A percentile compares a stretch with the other conserved stretches of the same genome.
Evolutionary conservation across 768 basidiomycete species (phyloP).

Genomic region (Pholiota molesta): DNA sequence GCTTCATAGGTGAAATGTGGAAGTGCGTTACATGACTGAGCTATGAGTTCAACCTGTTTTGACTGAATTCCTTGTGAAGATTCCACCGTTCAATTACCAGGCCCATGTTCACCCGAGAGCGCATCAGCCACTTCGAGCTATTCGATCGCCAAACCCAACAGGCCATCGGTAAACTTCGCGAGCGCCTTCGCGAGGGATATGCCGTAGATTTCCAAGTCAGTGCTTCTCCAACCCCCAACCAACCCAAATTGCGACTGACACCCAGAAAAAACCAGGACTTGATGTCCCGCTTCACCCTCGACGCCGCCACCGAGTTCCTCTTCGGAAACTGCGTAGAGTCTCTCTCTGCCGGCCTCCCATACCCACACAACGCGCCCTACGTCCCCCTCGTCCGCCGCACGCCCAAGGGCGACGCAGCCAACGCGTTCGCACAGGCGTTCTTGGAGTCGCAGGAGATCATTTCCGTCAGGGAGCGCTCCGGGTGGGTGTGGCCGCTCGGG

Average conservation of each 20-base stretch:
- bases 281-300: constrained; percentile 65
- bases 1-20: constrained; percentile 38
- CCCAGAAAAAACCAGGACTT: constrained; percentile 42
- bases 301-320: constrained; percentile 68
- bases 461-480: constrained; percentile 42
- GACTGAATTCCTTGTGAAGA: constrained; percentile 25
- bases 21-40: constrained; percentile 27
- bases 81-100: constrained; percentile 69
- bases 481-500: constrained; percentile 55
- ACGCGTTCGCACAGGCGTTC: constrained; percentile 53
- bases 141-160: constrained; percentile 58
- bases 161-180: constrained; percentile 46
- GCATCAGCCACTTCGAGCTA: constrained; percentile 60
- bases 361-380: constrained; percentile 44
- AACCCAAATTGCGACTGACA: background rate
- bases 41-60: background rate
- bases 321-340: constrained; percentile 62
- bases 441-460: constrained; percentile 47
- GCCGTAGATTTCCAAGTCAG: constrained; percentile 62
- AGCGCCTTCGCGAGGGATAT: constrained; percentile 50
- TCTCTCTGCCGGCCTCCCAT: constrained; percentile 53
- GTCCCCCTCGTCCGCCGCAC: constrained; percentile 24
- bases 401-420: constrained; percentile 33
- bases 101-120: constrained; percentile 64
- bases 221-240: background rate